Evolutionary conservation across 2,329 filamentous ascomycete species (phyloP).

Genomic region (Talaromyces funiculosus): DNA sequence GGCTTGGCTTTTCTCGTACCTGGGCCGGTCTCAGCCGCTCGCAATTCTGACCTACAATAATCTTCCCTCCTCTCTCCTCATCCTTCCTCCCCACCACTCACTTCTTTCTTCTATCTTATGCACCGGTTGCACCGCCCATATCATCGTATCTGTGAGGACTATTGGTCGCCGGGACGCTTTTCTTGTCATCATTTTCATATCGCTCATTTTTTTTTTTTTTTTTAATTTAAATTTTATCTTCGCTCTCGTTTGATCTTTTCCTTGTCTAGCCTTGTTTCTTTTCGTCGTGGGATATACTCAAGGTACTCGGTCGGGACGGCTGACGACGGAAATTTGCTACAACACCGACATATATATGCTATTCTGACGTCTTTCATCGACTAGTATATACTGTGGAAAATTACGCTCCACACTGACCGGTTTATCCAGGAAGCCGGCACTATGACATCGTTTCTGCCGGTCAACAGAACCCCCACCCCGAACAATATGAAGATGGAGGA

Average conservation of each 20-base stretch:
- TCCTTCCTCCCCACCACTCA: slow-evolving; percentile 5
- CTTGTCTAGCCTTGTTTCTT: background rate
- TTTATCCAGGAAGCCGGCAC: background rate
- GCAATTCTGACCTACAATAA: background rate
- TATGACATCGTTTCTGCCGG: slow-evolving; percentile 57
- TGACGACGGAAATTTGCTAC: background rate
- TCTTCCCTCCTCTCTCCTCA: slow-evolving; percentile 5
- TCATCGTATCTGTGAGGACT: background rate
- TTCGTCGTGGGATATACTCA: background rate
- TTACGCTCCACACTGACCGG: background rate
- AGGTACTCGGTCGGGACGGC: background rate
- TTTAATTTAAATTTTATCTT: too few species aligned
- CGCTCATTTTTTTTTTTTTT: slow-evolving; percentile 2
- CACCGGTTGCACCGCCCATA: slow-evolving; percentile 5
- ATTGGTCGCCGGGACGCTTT: background rate
- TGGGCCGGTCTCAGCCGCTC: slow-evolving; percentile 9
- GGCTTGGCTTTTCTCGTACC: background rate
- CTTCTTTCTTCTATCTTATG: slow-evolving; percentile 12
- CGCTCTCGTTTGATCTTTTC: background rate
- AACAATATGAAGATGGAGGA: slow-evolving; percentile 44
- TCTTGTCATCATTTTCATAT: background rate
- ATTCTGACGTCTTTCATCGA: background rate
- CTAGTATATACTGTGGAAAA: background rate
- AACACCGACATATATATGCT: background rate
- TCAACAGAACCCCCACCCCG: slow-evolving; percentile 52